phyloP scores from a whole-genome alignment of 2,329 filamentous ascomycete species.

The Raffaelea deltoideospora region DNA sequence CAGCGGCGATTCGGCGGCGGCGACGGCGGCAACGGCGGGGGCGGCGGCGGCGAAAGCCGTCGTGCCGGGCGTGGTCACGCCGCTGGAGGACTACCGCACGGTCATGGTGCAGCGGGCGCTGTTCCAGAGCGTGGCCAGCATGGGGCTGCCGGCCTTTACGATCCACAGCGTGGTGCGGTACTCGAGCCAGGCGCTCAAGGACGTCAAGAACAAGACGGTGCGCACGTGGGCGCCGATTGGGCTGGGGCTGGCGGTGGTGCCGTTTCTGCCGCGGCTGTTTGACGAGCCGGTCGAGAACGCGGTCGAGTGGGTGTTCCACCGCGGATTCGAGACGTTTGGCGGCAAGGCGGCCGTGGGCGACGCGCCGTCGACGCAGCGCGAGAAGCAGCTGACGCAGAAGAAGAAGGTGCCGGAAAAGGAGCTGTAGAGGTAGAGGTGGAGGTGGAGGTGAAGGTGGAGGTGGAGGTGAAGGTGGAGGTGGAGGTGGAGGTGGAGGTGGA shows the following conservation, averaged over 20 bases:
- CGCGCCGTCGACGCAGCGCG: slow-evolving; percentile 37
- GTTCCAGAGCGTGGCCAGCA: slow-evolving; percentile 81
- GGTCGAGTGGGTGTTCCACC: slow-evolving; percentile 82
- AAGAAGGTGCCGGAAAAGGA: slow-evolving; percentile 30
- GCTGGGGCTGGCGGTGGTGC: slow-evolving; percentile 61
- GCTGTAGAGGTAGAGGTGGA: slow-evolving; percentile 12
- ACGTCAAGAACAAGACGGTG: slow-evolving; percentile 57
- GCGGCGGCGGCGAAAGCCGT: slow-evolving; percentile 9
- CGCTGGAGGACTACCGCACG: slow-evolving; percentile 77
- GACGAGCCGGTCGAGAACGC: slow-evolving; percentile 86
- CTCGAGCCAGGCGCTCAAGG: slow-evolving; percentile 72
- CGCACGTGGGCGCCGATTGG: slow-evolving; percentile 87
- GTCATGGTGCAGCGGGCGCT: slow-evolving; percentile 84
- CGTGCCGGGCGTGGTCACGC: slow-evolving; percentile 33
- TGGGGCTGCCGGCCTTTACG: slow-evolving; percentile 87
- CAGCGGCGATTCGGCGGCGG: neutral
- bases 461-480: too few relatives aligned
- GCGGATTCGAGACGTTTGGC: slow-evolving; percentile 59
- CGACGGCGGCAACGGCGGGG: slow-evolving; percentile 11
- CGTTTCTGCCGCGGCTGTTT: slow-evolving; percentile 70
- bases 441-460: neutral
- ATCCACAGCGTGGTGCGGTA: slow-evolving; percentile 90
- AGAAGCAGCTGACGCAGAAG: slow-evolving; percentile 26
- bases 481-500: too few relatives aligned
- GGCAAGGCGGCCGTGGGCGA: slow-evolving; percentile 42